Percentiles rank a stretch among this genome's conserved stretches.
Conservation (phyloP, 805 yeast species). For the Spathaspora gorwiae region DNA sequence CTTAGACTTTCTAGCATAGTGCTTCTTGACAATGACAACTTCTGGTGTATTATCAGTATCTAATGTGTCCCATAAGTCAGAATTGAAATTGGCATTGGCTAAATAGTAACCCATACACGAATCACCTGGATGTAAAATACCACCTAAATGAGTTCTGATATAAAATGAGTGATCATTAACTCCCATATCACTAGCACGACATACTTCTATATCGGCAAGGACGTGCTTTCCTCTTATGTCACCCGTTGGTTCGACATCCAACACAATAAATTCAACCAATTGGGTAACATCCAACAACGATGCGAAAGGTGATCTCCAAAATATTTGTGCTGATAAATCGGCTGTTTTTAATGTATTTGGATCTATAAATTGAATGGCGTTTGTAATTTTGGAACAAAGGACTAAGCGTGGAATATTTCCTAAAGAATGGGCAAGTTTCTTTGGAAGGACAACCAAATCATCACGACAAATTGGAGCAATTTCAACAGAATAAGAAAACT, state of each 20-base stretch:
- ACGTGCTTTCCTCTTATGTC: constrained; percentile 69
- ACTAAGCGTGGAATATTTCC: constrained; percentile 82
- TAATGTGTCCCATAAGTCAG: constrained; percentile 73
- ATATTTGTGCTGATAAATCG: constrained; percentile 65
- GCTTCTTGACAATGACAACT: constrained; percentile 83
- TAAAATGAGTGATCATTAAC: constrained; percentile 77
- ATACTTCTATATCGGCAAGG: constrained; percentile 85
- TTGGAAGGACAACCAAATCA: constrained; percentile 88
- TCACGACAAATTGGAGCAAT: constrained; percentile 96
- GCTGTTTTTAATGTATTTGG: constrained; percentile 75
- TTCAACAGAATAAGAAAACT: constrained; percentile 89
- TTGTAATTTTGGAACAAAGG: constrained; percentile 79
- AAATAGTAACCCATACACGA: constrained; percentile 88
- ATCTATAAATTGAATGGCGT: constrained; percentile 81
- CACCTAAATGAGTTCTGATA: constrained; percentile 90
- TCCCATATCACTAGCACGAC: constrained; percentile 87
- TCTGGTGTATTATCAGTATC: constrained; percentile 68
- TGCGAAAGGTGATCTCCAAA: constrained; percentile 79
- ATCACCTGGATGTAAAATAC: constrained; percentile 93
- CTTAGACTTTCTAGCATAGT: constrained; percentile 73
- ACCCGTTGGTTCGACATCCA: constrained; percentile 93
- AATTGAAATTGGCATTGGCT: constrained; percentile 81
- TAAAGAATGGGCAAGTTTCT: constrained; percentile 73
- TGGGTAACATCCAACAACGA: constrained; percentile 73
- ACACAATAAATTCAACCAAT: constrained; percentile 78